phyloP scores from a whole-genome alignment of 1,284 basidiomycete genomes.

The Ceratorhiza oryzae-sativae region DNA sequence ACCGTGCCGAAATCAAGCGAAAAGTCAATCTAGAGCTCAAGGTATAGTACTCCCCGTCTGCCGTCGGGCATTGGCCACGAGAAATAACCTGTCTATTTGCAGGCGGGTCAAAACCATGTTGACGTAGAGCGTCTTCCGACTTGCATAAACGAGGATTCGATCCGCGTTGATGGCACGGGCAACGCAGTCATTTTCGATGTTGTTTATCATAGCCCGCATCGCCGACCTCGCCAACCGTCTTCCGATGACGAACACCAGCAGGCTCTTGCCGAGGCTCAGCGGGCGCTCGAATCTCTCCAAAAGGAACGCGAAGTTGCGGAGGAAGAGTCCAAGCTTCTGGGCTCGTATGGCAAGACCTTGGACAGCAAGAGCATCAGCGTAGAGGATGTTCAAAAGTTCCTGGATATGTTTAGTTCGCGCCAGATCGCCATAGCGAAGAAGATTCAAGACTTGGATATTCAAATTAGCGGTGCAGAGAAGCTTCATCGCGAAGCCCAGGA shows the following conservation, averaged over 20 bases:
- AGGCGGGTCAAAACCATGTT: constrained; percentile 47
- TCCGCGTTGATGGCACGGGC: constrained; percentile 47
- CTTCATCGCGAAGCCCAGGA: constrained; percentile 32
- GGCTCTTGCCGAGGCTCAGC: constrained; percentile 32
- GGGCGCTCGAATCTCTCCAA: constrained; percentile 46
- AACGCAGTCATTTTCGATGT: constrained; percentile 46
- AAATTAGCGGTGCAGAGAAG: constrained; percentile 39
- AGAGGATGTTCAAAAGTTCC: constrained; percentile 41
- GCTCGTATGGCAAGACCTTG: constrained; percentile 43
- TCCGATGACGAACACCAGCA: constrained; percentile 32
- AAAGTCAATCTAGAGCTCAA: constrained; percentile 17
- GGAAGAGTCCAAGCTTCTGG: constrained; percentile 38
- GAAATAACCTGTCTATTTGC: not conserved
- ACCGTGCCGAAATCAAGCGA: constrained; percentile 29
- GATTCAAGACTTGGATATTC: constrained; percentile 26
- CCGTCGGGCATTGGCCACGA: not conserved
- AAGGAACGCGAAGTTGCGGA: constrained; percentile 35
- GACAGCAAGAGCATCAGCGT: constrained; percentile 40
- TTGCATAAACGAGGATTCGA: constrained; percentile 44
- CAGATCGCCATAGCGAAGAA: constrained; percentile 35
- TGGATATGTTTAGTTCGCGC: constrained; percentile 43
- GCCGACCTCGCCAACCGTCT: not conserved
- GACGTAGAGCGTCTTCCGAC: constrained; percentile 44
- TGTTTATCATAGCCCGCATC: constrained; percentile 42
- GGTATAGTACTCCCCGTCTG: not conserved